A percentile compares a stretch with the other conserved stretches of the same genome.
These are phyloP conservation scores for Dioszegia aurantiaca DNA, from an alignment of 768 basidiomycete genomes.

Conservation along the genomic window DNA sequence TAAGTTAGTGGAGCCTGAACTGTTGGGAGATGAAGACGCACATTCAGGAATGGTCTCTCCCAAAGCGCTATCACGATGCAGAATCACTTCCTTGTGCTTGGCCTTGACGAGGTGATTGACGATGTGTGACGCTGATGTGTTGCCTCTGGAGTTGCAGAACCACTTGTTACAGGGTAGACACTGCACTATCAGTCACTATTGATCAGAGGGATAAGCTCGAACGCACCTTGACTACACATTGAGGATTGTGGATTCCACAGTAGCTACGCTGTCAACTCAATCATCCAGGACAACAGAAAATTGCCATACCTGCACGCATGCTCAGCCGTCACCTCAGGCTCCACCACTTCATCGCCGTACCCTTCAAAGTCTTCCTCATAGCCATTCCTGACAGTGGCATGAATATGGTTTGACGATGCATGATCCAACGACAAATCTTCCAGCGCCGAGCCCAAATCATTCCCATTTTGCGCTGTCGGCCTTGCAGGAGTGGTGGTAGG, in stretches of 20 bases:
- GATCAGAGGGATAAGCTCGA: background rate
- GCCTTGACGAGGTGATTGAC: slow-evolving; percentile 98
- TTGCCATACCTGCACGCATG: slow-evolving; percentile 95
- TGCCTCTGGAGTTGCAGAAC: slow-evolving; percentile 97
- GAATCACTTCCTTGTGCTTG: slow-evolving; percentile 96
- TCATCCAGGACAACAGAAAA: background rate
- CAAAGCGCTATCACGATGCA: slow-evolving; percentile 90
- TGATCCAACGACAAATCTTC: slow-evolving; percentile 21
- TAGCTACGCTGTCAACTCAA: slow-evolving; percentile 60
- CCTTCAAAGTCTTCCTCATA: slow-evolving; percentile 35
- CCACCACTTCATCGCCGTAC: slow-evolving; percentile 20
- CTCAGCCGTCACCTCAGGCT: slow-evolving; percentile 33
- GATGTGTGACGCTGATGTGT: slow-evolving; percentile 96
- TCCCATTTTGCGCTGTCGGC: slow-evolving; percentile 8
- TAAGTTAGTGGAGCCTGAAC: background rate
- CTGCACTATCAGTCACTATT: slow-evolving; percentile 24
- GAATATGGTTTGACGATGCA: slow-evolving; percentile 6
- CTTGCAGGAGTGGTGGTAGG: background rate
- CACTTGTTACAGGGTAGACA: slow-evolving; percentile 52
- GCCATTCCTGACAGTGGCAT: slow-evolving; percentile 22
- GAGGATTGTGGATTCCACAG: slow-evolving; percentile 95
- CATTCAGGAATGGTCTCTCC: slow-evolving; percentile 98
- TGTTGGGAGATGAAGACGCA: slow-evolving; percentile 19
- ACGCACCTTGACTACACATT: slow-evolving; percentile 80
- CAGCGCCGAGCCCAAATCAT: slow-evolving; percentile 20